Percentiles rank a stretch among this genome's conserved stretches.
These are phyloP conservation scores for Chenopodium album DNA, from an alignment of 148 eudicot genomes.

Conservation along the genomic window DNA sequence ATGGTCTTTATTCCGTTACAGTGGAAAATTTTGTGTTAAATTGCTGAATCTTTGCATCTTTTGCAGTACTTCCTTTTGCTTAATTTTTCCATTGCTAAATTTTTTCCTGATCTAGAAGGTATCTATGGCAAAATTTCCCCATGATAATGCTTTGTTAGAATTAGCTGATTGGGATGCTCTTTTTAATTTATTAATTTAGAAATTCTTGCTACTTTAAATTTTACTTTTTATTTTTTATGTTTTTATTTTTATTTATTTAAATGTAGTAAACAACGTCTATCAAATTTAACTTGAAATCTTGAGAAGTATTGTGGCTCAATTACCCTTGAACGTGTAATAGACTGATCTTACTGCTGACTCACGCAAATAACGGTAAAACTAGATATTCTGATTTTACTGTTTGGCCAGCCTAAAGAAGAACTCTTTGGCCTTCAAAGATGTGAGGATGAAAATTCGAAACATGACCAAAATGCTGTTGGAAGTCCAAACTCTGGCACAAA, in stretches of 20 bases:
- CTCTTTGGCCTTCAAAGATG: background rate
- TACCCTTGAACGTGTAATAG: background rate
- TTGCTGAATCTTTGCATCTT: background rate
- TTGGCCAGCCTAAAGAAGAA: background rate
- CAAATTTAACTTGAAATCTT: background rate
- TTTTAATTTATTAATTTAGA: background rate
- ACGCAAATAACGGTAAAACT: too few species aligned
- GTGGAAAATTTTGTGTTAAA: constrained; percentile 1
- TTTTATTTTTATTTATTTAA: too few species aligned
- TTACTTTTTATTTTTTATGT: too few species aligned
- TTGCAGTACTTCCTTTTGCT: background rate
- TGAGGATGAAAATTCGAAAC: background rate
- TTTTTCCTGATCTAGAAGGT: background rate
- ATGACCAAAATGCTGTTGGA: background rate
- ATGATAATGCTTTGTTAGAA: background rate
- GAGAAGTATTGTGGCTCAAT: background rate
- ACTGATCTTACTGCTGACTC: background rate
- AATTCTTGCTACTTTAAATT: background rate
- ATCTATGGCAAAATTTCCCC: background rate
- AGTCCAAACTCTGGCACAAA: background rate
- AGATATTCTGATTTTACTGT: background rate
- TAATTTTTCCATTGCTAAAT: background rate
- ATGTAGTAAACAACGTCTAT: too few species aligned
- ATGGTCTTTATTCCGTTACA: constrained; percentile 13
- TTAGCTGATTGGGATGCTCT: background rate